These are phyloP conservation scores for Pseudogymnoascus sp. DNA, from an alignment of 2,329 filamentous ascomycete genomes.

Conservation along the genomic window DNA sequence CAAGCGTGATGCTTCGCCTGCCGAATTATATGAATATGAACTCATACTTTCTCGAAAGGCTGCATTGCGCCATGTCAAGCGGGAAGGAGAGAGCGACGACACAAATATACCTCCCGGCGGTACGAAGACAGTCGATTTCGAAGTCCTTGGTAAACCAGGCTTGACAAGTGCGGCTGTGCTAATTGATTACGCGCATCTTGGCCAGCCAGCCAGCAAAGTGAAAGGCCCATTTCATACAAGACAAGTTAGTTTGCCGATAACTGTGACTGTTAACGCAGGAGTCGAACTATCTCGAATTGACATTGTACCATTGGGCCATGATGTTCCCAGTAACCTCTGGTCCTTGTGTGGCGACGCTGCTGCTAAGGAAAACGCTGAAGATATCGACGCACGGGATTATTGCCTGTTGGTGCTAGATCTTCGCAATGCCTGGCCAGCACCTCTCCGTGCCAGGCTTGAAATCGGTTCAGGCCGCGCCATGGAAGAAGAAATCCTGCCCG, in stretches of 20 bases:
- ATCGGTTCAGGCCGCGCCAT: constrained; percentile 21
- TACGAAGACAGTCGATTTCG: constrained; percentile 67
- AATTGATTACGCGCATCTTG: constrained; percentile 80
- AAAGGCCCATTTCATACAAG: constrained; percentile 73
- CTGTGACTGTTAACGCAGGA: constrained; percentile 85
- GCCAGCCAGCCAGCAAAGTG: constrained; percentile 58
- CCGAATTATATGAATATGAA: constrained; percentile 81
- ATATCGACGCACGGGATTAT: constrained; percentile 52
- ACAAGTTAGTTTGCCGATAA: constrained; percentile 71
- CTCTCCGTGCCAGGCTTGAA: constrained; percentile 59
- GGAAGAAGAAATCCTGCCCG: constrained; percentile 52
- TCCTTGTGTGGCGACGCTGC: constrained; percentile 33
- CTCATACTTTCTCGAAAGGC: constrained; percentile 68
- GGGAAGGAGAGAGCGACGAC: constrained; percentile 40
- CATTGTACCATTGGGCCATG: constrained; percentile 62
- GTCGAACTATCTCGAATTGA: constrained; percentile 77
- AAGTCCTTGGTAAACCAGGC: constrained; percentile 79
- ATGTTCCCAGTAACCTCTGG: constrained; percentile 58
- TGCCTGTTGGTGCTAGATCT: constrained; percentile 78
- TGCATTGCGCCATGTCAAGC: constrained; percentile 51
- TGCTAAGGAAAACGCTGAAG: constrained; percentile 18
- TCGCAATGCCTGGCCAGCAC: constrained; percentile 82
- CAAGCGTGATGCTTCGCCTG: constrained; percentile 68
- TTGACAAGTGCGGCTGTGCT: constrained; percentile 72
- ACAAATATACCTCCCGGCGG: constrained; percentile 58